phyloP scores from a whole-genome alignment of 768 basidiomycete species.

The Mycena floridula region DNA sequence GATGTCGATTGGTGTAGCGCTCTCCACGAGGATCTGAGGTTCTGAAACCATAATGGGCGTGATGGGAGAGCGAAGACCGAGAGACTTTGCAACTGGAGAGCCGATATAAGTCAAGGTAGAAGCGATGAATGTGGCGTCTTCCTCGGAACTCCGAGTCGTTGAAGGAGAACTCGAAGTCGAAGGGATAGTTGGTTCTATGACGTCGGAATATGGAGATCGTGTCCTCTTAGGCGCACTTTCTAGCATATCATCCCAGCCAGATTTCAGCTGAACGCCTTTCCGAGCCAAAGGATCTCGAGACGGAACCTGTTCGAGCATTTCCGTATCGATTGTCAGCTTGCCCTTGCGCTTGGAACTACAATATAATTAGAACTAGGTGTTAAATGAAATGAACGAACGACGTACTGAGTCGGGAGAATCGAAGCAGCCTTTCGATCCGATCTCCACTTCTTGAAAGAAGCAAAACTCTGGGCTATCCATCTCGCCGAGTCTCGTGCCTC shows the following conservation, averaged over 20 bases:
- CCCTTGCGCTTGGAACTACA: too few relatives aligned
- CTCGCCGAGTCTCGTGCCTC: constrained; percentile 27
- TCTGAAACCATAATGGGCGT: constrained; percentile 4
- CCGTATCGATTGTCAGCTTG: too few relatives aligned
- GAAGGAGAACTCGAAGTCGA: background rate
- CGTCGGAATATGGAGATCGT: too few relatives aligned
- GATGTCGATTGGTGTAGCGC: background rate
- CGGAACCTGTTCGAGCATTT: background rate
- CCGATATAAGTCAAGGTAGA: constrained; percentile 41
- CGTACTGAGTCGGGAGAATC: too few relatives aligned
- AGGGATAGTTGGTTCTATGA: constrained; percentile 13
- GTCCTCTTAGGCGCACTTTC: constrained; percentile 29
- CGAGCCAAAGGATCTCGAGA: constrained; percentile 1
- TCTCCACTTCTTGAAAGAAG: background rate
- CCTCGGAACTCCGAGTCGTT: constrained; percentile 10
- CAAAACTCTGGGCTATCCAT: constrained; percentile 22
- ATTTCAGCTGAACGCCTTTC: too few relatives aligned
- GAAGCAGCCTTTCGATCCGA: too few relatives aligned
- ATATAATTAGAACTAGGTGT: too few relatives aligned
- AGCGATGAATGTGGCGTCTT: constrained; percentile 36
- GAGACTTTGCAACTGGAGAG: constrained; percentile 35
- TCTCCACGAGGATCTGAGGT: background rate
- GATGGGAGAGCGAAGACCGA: constrained; percentile 26
- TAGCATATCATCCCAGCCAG: constrained; percentile 47
- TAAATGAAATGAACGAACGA: too few relatives aligned